phyloP scores from a whole-genome alignment of 768 basidiomycete genomes.

The Calocybe cyanea region DNA sequence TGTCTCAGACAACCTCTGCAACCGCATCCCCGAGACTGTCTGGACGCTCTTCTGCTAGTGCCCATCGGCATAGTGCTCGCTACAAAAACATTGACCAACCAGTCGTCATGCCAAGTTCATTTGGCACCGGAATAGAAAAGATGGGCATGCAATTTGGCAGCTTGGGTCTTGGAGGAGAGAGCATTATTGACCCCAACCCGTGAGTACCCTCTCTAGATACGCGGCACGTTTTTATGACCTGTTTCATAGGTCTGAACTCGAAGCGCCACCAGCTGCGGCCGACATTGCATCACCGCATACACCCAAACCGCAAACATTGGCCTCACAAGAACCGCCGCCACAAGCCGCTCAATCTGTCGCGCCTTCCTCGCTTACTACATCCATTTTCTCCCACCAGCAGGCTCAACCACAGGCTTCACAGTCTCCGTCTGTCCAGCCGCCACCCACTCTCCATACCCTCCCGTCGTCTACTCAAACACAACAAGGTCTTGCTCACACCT shows the following conservation, averaged over 20 bases:
- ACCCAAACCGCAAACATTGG: constrained; percentile 22
- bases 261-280: constrained; percentile 19
- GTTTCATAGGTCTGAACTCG: constrained; percentile 14
- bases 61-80: constrained; percentile 56
- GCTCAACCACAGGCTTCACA: constrained; percentile 32
- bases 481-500: constrained; percentile 29
- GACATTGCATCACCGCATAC: constrained; percentile 32
- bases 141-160: constrained; percentile 91
- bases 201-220: constrained; percentile 30
- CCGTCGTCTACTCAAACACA: constrained; percentile 30
- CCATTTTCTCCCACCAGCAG: constrained; percentile 46
- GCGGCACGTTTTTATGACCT: not conserved
- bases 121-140: constrained; percentile 64
- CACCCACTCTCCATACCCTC: constrained; percentile 20
- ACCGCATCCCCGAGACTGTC: constrained; percentile 49
- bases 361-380: constrained; percentile 32
- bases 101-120: constrained; percentile 75
- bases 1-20: constrained; percentile 32
- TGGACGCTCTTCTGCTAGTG: constrained; percentile 46
- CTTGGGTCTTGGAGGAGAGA: constrained; percentile 70
- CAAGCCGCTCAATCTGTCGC: constrained; percentile 38
- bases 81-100: constrained; percentile 76
- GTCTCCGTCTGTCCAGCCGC: constrained; percentile 24
- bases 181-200: constrained; percentile 49
- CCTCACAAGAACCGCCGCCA: constrained; percentile 32